phyloP scores from a whole-genome alignment of 805 yeast species.

The Saturnispora sekii region DNA sequence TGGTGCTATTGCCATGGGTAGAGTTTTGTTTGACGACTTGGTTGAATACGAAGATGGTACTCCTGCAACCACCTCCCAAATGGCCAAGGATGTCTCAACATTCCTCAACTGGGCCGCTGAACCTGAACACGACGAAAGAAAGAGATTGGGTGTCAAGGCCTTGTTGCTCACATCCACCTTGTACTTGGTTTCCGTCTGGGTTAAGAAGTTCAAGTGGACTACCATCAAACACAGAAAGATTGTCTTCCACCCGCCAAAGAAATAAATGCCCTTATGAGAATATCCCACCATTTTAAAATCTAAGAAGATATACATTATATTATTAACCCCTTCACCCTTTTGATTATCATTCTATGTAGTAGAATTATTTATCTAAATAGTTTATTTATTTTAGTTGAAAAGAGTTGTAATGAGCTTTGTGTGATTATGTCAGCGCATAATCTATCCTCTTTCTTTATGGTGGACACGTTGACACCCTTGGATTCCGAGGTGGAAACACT shows the following conservation, averaged over 20 bases:
- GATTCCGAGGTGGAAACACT: not conserved
- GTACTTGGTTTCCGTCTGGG: conserved; percentile 78
- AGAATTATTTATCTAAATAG: conserved; percentile 1
- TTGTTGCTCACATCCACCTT: conserved; percentile 67
- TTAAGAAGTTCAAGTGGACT: conserved; percentile 97
- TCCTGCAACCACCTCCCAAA: conserved; percentile 95
- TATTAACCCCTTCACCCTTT: not conserved
- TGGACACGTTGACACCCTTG: not conserved
- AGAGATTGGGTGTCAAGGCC: conserved; percentile 93
- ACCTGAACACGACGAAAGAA: conserved; percentile 98
- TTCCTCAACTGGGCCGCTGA: conserved; percentile 98
- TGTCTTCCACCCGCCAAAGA: conserved; percentile 86
- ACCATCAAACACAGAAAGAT: conserved; percentile 91
- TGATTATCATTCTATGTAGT: not conserved
- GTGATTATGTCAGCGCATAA: not conserved
- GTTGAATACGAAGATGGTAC: conserved; percentile 99
- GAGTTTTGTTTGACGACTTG: conserved; percentile 93
- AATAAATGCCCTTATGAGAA: conserved; percentile 24
- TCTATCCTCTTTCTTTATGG: not conserved
- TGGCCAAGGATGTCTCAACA: conserved; percentile 96
- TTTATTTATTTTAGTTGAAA: conserved; percentile 2
- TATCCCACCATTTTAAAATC: not conserved
- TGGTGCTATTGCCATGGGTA: conserved; percentile 98
- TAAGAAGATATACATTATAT: not conserved
- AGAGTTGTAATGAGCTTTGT: not conserved